A percentile compares a stretch with the other conserved stretches of the same genome.
phyloP scores from a whole-genome alignment of 1,284 basidiomycete genomes.

The Agaricales sp. region DNA sequence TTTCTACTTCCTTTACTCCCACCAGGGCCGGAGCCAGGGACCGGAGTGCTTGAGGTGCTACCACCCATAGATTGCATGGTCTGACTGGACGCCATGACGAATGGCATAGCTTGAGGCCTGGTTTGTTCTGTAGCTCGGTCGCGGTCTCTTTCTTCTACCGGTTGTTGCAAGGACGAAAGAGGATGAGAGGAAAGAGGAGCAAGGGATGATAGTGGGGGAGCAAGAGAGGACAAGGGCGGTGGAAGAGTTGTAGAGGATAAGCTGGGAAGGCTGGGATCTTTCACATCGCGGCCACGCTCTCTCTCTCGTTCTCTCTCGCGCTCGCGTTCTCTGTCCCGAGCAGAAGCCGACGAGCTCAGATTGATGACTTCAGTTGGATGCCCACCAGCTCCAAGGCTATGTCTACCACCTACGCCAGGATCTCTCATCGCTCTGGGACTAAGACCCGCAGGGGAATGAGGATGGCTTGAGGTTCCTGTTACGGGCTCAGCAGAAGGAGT shows the following conservation, averaged over 20 bases:
- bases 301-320: neutral
- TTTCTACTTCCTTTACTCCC: neutral
- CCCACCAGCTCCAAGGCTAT: slow-evolving; percentile 7
- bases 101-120: slow-evolving; percentile 34
- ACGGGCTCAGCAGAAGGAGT: neutral
- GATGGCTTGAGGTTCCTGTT: neutral
- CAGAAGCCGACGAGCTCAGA: slow-evolving; percentile 25
- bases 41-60: no score
- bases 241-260: neutral
- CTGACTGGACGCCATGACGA: slow-evolving; percentile 39
- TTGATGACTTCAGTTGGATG: slow-evolving; percentile 41
- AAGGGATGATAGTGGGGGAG: no score
- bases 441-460: slow-evolving; percentile 5
- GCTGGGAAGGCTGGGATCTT: neutral
- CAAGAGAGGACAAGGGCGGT: neutral
- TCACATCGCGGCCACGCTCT: neutral
- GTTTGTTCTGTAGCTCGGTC: neutral
- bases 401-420: slow-evolving; percentile 2
- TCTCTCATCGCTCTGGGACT: slow-evolving; percentile 12
- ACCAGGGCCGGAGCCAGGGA: no score
- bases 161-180: no score
- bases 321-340: neutral
- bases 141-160: neutral
- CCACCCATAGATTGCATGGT: slow-evolving; percentile 17
- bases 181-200: no score